phyloP scores from a whole-genome alignment of 2,329 filamentous ascomycete genomes.

The Penicillium vulpinum region DNA sequence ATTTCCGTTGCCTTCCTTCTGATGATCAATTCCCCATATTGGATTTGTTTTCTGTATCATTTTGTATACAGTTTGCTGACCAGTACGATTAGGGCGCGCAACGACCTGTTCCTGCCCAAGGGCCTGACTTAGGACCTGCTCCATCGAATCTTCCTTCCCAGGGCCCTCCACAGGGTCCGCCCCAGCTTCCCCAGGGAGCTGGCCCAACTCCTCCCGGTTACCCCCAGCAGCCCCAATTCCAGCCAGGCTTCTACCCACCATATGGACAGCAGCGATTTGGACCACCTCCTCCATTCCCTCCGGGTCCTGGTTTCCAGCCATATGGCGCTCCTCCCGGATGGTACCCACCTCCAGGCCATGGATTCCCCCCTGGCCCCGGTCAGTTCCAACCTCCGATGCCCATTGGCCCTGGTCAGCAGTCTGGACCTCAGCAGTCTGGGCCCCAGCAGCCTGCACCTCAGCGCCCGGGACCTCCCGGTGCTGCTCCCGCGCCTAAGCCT shows the following conservation, averaged over 20 bases:
- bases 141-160: constrained; percentile 40
- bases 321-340: constrained; percentile 75
- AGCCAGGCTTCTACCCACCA: constrained; percentile 44
- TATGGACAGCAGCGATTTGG: constrained; percentile 50
- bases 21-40: constrained; percentile 52
- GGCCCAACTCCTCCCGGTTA: constrained; percentile 41
- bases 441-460: constrained; percentile 40
- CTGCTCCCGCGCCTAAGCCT: constrained; percentile 33
- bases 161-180: constrained; percentile 39
- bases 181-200: constrained; percentile 47
- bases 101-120: constrained; percentile 38
- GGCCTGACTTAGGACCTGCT: constrained; percentile 16
- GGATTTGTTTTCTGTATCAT: constrained; percentile 1
- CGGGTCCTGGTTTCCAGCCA: constrained; percentile 67
- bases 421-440: constrained; percentile 36
- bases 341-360: constrained; percentile 73
- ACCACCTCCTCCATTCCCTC: constrained; percentile 53
- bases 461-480: constrained; percentile 33
- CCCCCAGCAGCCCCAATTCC: constrained; percentile 46
- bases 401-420: constrained; percentile 54
- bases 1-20: constrained; percentile 99
- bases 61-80: constrained; percentile 20
- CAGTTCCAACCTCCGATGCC: constrained; percentile 64
- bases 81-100: constrained; percentile 42
- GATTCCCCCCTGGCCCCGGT: constrained; percentile 67